Conservation (phyloP, 2,329 filamentous ascomycete species). For the Alternaria infectoria region DNA sequence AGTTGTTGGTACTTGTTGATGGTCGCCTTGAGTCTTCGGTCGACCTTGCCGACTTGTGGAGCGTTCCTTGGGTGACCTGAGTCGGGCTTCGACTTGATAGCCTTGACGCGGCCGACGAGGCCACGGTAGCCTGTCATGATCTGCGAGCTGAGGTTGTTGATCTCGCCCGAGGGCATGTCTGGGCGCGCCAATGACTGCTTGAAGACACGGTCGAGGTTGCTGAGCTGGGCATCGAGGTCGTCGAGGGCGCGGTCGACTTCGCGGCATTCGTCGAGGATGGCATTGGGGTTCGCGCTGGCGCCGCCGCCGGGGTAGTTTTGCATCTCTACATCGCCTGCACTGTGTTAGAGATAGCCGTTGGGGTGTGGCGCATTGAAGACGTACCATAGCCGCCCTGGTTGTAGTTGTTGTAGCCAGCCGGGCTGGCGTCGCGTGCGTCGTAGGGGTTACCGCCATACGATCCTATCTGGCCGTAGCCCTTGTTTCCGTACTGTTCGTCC, state of each 20-base stretch:
- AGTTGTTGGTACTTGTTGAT: constrained; percentile 82
- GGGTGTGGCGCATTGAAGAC: constrained; percentile 38
- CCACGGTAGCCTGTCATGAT: constrained; percentile 84
- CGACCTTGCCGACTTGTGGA: constrained; percentile 80
- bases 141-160: constrained; percentile 76
- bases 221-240: constrained; percentile 73
- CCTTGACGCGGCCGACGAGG: constrained; percentile 78
- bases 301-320: constrained; percentile 58
- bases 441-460: constrained; percentile 53
- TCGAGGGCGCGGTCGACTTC: constrained; percentile 80
- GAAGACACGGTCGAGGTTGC: constrained; percentile 74
- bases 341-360: constrained; percentile 22
- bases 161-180: constrained; percentile 72
- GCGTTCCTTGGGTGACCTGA: constrained; percentile 75
- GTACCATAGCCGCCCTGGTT: constrained; percentile 44
- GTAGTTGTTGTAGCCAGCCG: constrained; percentile 62
- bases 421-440: constrained; percentile 46
- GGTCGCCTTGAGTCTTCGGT: constrained; percentile 78
- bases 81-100: constrained; percentile 81
- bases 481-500: constrained; percentile 50
- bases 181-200: constrained; percentile 75
- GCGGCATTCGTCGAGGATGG: constrained; percentile 83
- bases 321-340: constrained; percentile 67
- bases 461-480: constrained; percentile 50
- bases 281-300: constrained; percentile 65